These are phyloP conservation scores for Suillus occidentalis DNA, from an alignment of 768 basidiomycete genomes.

Conservation along the genomic window DNA sequence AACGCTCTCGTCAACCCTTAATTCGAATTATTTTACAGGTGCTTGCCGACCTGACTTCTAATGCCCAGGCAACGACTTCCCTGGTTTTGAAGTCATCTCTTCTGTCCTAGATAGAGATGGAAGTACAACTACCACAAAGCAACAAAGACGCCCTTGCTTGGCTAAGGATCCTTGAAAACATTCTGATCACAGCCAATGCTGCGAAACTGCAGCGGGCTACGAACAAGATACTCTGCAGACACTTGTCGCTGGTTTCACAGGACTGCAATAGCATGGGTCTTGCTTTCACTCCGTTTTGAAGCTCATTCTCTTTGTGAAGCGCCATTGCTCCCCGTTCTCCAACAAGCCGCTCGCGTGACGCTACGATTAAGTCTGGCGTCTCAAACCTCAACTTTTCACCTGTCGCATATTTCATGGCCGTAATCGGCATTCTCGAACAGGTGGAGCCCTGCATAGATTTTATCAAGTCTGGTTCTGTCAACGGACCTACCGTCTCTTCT, in stretches of 20 bases:
- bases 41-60: constrained; percentile 61
- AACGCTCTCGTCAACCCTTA: too few species aligned
- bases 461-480: neutral
- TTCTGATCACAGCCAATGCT: constrained; percentile 51
- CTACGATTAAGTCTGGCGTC: constrained; percentile 39
- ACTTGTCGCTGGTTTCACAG: constrained; percentile 44
- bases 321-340: constrained; percentile 17
- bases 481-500: neutral
- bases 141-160: constrained; percentile 52
- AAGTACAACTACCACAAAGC: constrained; percentile 36
- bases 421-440: constrained; percentile 27
- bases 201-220: constrained; percentile 54
- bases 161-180: constrained; percentile 66
- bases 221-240: constrained; percentile 49
- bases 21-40: too few species aligned
- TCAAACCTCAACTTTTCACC: constrained; percentile 23
- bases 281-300: neutral
- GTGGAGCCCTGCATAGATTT: constrained; percentile 24
- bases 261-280: constrained; percentile 13
- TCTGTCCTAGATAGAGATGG: constrained; percentile 82
- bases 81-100: constrained; percentile 72
- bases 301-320: constrained; percentile 13
- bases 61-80: constrained; percentile 65
- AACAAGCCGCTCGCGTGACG: constrained; percentile 29
- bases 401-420: constrained; percentile 30